These are phyloP conservation scores for Arthrobotrys conoides DNA, from an alignment of 2,329 filamentous ascomycete genomes.

Conservation along the genomic window DNA sequence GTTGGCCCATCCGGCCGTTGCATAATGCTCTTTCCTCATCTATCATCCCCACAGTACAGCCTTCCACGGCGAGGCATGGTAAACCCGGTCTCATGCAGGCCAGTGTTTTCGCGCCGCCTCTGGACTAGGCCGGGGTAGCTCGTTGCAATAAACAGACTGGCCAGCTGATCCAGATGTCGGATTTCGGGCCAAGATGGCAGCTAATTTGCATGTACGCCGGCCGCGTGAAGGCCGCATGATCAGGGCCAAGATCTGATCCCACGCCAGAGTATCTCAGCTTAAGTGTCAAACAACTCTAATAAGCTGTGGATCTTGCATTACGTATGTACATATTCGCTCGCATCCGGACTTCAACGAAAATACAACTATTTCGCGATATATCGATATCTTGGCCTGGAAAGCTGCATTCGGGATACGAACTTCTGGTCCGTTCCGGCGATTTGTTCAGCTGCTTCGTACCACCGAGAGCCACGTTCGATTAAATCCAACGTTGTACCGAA, in stretches of 20 bases:
- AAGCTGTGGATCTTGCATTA: conserved; percentile 19
- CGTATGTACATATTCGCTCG: conserved; percentile 22
- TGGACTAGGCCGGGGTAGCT: conserved; percentile 27
- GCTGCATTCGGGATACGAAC: conserved; percentile 6
- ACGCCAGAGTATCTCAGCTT: background rate
- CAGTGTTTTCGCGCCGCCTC: conserved; percentile 20
- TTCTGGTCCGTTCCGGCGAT: background rate
- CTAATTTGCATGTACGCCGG: conserved; percentile 1
- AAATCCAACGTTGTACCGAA: background rate
- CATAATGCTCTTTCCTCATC: conserved; percentile 44
- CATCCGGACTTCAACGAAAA: background rate
- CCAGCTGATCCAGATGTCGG: conserved; percentile 22
- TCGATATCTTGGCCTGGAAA: background rate
- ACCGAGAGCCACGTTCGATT: background rate
- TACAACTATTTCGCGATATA: background rate
- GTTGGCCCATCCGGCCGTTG: conserved; percentile 14
- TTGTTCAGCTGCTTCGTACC: conserved; percentile 8
- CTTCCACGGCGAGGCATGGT: conserved; percentile 20
- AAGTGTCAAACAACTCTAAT: background rate
- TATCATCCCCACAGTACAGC: conserved; percentile 48
- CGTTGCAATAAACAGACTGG: conserved; percentile 2
- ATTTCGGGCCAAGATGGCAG: conserved; percentile 28
- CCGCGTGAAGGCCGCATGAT: conserved; percentile 16
- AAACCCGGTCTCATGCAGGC: conserved; percentile 30
- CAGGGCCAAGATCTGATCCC: conserved; percentile 1